Conservation (phyloP, 2,329 filamentous ascomycete genomes). For the Fusarium sp. region DNA sequence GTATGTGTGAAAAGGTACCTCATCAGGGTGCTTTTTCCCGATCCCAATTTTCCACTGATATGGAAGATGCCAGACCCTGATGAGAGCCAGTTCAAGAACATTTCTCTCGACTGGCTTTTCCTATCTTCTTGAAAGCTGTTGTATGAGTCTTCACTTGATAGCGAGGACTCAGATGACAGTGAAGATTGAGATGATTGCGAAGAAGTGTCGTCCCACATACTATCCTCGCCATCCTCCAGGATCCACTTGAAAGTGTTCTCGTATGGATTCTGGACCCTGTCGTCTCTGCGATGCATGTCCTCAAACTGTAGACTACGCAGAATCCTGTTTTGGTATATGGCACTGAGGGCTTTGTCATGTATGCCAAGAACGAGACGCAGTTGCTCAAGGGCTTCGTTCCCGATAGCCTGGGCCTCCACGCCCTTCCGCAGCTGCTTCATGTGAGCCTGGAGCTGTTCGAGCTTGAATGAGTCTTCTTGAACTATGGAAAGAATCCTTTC, state of each 20-base stretch:
- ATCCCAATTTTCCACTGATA: conserved; percentile 23
- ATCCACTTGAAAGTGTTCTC: neutral
- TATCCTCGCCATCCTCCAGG: neutral
- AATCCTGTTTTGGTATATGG: neutral
- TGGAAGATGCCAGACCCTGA: neutral
- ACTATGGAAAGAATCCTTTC: neutral
- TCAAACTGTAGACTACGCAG: neutral
- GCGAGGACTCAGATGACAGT: too few relatives aligned
- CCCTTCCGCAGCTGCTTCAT: neutral
- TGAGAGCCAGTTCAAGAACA: neutral
- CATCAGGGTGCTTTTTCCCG: conserved; percentile 27
- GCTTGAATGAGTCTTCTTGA: neutral
- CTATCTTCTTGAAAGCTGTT: too few relatives aligned
- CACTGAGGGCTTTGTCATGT: neutral
- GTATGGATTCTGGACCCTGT: neutral
- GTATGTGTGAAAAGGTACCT: conserved; percentile 6
- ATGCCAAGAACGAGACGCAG: neutral
- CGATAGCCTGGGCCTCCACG: neutral
- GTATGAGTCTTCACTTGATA: too few relatives aligned
- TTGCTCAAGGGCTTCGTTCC: neutral
- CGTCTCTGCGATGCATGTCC: neutral
- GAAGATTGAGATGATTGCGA: neutral
- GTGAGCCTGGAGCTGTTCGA: neutral
- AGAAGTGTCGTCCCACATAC: neutral
- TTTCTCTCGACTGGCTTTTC: neutral